Conservation (phyloP, 495 filamentous ascomycete species). For the Tuber magnatum region DNA sequence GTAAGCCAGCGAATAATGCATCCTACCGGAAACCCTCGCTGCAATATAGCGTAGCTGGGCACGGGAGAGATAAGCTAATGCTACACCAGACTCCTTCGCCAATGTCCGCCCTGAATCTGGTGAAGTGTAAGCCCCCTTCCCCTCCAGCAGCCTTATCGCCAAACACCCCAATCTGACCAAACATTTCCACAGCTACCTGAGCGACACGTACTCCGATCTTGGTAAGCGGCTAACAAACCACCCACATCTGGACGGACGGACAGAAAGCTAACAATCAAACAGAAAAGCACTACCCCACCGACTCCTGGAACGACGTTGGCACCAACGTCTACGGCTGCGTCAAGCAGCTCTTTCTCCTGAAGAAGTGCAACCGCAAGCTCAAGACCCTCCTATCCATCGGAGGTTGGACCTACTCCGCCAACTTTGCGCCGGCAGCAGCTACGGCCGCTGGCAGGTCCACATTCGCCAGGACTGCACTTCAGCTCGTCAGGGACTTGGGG, state of each 20-base stretch:
- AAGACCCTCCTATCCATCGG: constrained; percentile 91
- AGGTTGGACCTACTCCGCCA: constrained; percentile 89
- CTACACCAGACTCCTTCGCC: constrained; percentile 60
- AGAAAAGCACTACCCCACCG: constrained; percentile 77
- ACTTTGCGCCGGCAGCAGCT: constrained; percentile 69
- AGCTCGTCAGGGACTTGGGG: constrained; percentile 59
- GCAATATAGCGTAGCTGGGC: background rate
- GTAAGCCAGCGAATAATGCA: constrained; percentile 18
- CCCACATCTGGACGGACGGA: background rate
- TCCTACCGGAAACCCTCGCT: background rate
- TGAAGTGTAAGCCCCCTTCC: constrained; percentile 56
- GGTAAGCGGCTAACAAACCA: constrained; percentile 12
- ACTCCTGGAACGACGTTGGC: constrained; percentile 63
- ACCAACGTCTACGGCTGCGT: constrained; percentile 83
- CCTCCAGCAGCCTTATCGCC: background rate
- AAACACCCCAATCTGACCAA: constrained; percentile 8
- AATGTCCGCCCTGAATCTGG: constrained; percentile 68
- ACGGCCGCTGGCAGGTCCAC: constrained; percentile 54
- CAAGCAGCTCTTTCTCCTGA: constrained; percentile 89
- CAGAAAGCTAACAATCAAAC: constrained; percentile 14
- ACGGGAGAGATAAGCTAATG: constrained; percentile 15
- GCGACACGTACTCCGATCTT: constrained; percentile 38
- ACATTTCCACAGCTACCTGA: constrained; percentile 31
- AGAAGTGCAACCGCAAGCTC: constrained; percentile 77
- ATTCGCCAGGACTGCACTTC: constrained; percentile 63